phyloP scores from a whole-genome alignment of 164 flowering plant genomes.

The Protea cynaroides region DNA sequence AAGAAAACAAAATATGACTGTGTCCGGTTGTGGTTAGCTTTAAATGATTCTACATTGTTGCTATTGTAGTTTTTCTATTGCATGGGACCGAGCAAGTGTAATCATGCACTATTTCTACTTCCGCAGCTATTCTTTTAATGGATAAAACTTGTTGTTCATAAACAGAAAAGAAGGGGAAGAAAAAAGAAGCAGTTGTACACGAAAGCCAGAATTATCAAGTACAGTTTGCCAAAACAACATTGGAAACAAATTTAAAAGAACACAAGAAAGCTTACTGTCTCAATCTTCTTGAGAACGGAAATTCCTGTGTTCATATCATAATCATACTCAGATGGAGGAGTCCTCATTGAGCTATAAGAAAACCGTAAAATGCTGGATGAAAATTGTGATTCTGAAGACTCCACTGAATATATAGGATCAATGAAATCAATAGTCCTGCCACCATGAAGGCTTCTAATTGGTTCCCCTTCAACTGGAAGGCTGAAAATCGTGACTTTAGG shows the following conservation, averaged over 20 bases:
- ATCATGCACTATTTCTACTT: no score
- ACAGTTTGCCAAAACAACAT: background rate
- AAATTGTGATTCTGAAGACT: slow-evolving; percentile 50
- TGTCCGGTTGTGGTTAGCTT: no score
- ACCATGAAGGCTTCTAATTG: slow-evolving; percentile 47
- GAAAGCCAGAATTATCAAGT: no score
- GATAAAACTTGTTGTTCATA: no score
- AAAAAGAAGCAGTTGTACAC: no score
- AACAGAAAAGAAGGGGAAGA: no score
- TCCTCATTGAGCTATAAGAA: slow-evolving; percentile 75
- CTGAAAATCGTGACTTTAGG: slow-evolving; percentile 45
- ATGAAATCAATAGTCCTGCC: slow-evolving; percentile 63
- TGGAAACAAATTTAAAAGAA: background rate
- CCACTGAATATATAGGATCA: slow-evolving; percentile 70
- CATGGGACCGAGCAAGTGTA: no score
- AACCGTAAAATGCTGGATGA: slow-evolving; percentile 61
- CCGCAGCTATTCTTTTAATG: no score
- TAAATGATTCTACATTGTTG: no score
- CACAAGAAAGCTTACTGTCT: slow-evolving; percentile 36
- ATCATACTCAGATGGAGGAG: slow-evolving; percentile 79
- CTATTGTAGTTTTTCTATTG: no score
- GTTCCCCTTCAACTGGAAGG: slow-evolving; percentile 67
- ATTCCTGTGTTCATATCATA: slow-evolving; percentile 75
- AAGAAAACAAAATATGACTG: no score
- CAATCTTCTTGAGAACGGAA: slow-evolving; percentile 71